Conservation (phyloP, 805 yeast genomes). For the Isabelozyma heimii region DNA sequence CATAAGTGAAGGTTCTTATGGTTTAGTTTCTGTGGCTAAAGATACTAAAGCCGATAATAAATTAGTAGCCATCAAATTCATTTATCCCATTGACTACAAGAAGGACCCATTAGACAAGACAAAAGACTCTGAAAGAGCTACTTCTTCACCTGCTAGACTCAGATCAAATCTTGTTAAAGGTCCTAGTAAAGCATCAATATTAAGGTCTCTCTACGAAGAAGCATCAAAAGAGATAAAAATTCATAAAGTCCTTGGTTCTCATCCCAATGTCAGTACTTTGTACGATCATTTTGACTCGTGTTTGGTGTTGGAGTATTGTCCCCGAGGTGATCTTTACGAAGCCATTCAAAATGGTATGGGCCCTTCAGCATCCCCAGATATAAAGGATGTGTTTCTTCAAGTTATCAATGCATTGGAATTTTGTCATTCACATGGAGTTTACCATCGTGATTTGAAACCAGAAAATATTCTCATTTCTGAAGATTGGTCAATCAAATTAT, state of each 20-base stretch:
- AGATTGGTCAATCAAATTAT: constrained; percentile 56
- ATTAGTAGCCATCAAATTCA: constrained; percentile 83
- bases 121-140: constrained; percentile 19
- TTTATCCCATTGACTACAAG: constrained; percentile 54
- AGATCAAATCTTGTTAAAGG: constrained; percentile 10
- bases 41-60: constrained; percentile 49
- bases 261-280: constrained; percentile 45
- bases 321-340: constrained; percentile 84
- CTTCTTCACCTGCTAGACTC: constrained; percentile 36
- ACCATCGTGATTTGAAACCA: constrained; percentile 58
- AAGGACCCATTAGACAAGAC: constrained; percentile 16
- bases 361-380: constrained; percentile 56
- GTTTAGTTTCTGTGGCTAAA: constrained; percentile 83
- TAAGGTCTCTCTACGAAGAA: constrained; percentile 43
- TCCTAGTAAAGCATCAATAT: constrained; percentile 14
- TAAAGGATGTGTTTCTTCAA: constrained; percentile 52
- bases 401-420: constrained; percentile 48
- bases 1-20: constrained; percentile 91
- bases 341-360: constrained; percentile 66
- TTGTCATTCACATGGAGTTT: constrained; percentile 48
- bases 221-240: constrained; percentile 69
- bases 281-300: constrained; percentile 52
- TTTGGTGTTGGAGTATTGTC: constrained; percentile 71
- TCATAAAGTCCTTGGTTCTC: constrained; percentile 55
- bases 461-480: constrained; percentile 53